Conservation (phyloP, 192 early-diverging fungal species). For the Helicostylum pulchrum region DNA sequence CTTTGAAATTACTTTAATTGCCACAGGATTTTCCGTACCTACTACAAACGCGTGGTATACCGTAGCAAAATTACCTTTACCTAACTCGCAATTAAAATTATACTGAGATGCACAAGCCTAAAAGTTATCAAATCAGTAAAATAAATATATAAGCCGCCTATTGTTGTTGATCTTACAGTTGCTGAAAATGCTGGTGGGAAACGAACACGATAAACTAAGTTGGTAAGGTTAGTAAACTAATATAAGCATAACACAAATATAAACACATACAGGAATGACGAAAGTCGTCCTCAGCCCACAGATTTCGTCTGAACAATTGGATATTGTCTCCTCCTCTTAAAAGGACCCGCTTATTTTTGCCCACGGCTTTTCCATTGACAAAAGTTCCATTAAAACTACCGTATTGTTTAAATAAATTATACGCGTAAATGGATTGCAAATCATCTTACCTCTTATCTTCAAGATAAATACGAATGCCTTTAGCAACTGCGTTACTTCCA, state of each 20-base stretch:
- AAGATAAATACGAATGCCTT: conserved; percentile 20
- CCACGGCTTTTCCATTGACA: background rate
- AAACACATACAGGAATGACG: too few relatives aligned
- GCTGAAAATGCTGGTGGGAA: conserved; percentile 9
- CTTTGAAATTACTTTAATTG: conserved; percentile 5
- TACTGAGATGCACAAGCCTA: conserved; percentile 8
- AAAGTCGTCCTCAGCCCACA: background rate
- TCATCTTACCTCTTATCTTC: conserved; percentile 14
- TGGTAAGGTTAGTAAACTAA: background rate
- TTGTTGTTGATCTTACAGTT: background rate
- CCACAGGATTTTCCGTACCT: background rate
- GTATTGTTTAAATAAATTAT: background rate
- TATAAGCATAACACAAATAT: too few relatives aligned
- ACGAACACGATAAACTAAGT: conserved; percentile 5
- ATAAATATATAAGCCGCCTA: too few relatives aligned
- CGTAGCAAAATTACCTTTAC: conserved; percentile 7
- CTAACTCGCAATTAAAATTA: background rate
- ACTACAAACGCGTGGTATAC: background rate
- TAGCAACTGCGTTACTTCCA: background rate
- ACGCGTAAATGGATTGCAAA: background rate
- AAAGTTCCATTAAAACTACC: conserved; percentile 16
- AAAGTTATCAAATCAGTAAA: background rate
- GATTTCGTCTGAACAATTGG: background rate
- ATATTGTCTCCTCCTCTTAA: conserved; percentile 3
- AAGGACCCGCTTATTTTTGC: background rate